Evolutionary conservation across 441 rosid genomes (phyloP).

Genomic region (Adansonia madagascariensis): DNA sequence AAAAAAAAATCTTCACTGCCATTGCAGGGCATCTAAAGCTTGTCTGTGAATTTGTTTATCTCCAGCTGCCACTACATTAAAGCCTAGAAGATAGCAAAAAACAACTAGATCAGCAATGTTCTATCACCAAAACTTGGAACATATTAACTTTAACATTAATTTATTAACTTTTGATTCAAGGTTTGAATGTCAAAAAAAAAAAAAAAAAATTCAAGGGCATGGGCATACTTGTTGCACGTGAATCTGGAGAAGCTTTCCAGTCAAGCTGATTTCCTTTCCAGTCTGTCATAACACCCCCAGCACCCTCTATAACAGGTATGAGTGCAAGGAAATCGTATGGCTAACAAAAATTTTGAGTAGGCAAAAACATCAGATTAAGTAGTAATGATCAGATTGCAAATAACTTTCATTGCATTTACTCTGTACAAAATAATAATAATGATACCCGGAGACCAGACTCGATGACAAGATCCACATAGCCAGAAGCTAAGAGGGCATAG

Average conservation of each 20-base stretch:
- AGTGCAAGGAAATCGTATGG: conserved; percentile 95
- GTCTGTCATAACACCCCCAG: conserved; percentile 86
- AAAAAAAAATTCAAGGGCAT: background rate
- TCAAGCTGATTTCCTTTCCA: conserved; percentile 70
- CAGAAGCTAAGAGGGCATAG: conserved; percentile 94
- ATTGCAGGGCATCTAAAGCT: conserved; percentile 66
- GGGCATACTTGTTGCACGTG: conserved; percentile 61
- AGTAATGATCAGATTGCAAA: background rate
- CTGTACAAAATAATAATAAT: background rate
- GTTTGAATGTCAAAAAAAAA: background rate
- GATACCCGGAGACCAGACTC: conserved; percentile 91
- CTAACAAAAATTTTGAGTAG: conserved; percentile 43
- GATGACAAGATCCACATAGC: conserved; percentile 89
- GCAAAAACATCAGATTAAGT: background rate
- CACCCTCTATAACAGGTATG: conserved; percentile 88
- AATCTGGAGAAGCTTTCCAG: conserved; percentile 80
- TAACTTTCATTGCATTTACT: background rate
- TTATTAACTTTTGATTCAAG: background rate
- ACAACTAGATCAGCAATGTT: background rate
- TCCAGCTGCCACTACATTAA: conserved; percentile 89
- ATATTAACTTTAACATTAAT: background rate
- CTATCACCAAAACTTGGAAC: background rate
- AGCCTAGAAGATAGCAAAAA: conserved; percentile 52
- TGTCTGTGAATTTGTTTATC: conserved; percentile 69
- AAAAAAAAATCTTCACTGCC: conserved; percentile 44